These are phyloP conservation scores for Leccinum uliginosum DNA, from an alignment of 768 basidiomycete species.

Conservation along the genomic window DNA sequence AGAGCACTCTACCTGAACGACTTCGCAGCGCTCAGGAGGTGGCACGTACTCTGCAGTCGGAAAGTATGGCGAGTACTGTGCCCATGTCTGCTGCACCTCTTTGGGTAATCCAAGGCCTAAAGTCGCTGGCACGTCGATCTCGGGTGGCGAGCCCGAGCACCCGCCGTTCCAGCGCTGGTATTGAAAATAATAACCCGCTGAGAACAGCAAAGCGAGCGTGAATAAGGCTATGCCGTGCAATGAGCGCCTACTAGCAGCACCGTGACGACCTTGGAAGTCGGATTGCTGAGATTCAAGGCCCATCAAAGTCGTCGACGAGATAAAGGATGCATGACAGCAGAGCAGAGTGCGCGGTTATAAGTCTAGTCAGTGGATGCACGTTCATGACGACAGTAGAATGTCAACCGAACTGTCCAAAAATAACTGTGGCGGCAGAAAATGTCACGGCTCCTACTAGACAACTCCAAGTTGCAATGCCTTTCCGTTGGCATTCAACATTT, in stretches of 20 bases:
- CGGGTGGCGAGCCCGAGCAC: background rate
- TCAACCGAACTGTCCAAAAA: conserved; percentile 9
- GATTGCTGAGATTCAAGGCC: background rate
- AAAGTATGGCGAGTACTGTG: conserved; percentile 58
- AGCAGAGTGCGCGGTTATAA: conserved; percentile 4
- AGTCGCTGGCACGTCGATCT: background rate
- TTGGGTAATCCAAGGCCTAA: conserved; percentile 10
- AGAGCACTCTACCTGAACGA: conserved; percentile 46
- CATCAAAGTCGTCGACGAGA: conserved; percentile 4
- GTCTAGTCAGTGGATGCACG: conserved; percentile 19
- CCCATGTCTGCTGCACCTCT: conserved; percentile 43
- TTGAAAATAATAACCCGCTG: conserved; percentile 9
- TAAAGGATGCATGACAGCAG: background rate
- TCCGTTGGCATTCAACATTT: background rate
- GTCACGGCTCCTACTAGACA: too few species aligned
- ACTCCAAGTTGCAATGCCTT: too few species aligned
- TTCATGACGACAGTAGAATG: conserved; percentile 18
- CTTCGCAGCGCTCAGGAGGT: conserved; percentile 45
- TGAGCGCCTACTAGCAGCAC: background rate
- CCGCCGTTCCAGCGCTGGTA: conserved; percentile 5
- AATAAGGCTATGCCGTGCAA: conserved; percentile 6
- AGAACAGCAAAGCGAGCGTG: conserved; percentile 14
- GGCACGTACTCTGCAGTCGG: conserved; percentile 41
- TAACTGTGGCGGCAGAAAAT: background rate
- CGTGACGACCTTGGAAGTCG: background rate